These are phyloP conservation scores for Diaporthe velutina DNA, from an alignment of 2,329 filamentous ascomycete genomes.

Conservation along the genomic window DNA sequence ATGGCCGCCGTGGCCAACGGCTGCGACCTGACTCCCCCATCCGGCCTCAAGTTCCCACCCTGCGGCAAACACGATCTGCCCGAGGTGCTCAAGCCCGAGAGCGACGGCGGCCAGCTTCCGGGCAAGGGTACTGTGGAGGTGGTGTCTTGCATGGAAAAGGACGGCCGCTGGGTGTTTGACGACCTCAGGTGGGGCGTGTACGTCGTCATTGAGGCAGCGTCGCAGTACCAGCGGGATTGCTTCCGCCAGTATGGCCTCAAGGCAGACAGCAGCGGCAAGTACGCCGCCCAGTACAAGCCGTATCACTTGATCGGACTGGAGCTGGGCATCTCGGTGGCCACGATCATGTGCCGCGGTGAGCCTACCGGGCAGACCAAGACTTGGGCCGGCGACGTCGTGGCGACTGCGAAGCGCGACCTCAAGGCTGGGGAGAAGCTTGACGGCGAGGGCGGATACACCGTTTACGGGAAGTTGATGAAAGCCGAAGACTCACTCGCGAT, in stretches of 20 bases:
- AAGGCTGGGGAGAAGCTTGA: conserved; percentile 58
- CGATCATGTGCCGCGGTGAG: conserved; percentile 59
- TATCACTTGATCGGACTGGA: conserved; percentile 62
- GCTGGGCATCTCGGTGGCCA: conserved; percentile 57
- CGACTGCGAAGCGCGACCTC: conserved; percentile 60
- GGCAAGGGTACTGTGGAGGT: conserved; percentile 59
- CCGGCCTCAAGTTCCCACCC: conserved; percentile 57
- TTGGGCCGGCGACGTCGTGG: conserved; percentile 59
- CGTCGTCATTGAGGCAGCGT: conserved; percentile 57
- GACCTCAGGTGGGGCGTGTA: conserved; percentile 59
- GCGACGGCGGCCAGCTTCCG: conserved; percentile 56
- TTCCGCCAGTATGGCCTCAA: conserved; percentile 60
- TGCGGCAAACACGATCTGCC: conserved; percentile 58
- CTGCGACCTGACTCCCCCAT: conserved; percentile 56
- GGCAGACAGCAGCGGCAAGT: conserved; percentile 55
- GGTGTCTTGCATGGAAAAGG: conserved; percentile 57
- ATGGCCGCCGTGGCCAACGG: conserved; percentile 62
- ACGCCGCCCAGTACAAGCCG: conserved; percentile 60
- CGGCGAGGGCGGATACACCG: conserved; percentile 59
- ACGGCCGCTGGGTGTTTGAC: conserved; percentile 56
- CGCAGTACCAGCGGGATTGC: conserved; percentile 56
- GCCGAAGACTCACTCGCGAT: conserved; percentile 55
- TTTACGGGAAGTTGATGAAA: conserved; percentile 58
- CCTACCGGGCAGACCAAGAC: conserved; percentile 59
- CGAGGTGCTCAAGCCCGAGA: conserved; percentile 53